Conservation (phyloP, 805 yeast genomes). For the Starmerella apicola region DNA sequence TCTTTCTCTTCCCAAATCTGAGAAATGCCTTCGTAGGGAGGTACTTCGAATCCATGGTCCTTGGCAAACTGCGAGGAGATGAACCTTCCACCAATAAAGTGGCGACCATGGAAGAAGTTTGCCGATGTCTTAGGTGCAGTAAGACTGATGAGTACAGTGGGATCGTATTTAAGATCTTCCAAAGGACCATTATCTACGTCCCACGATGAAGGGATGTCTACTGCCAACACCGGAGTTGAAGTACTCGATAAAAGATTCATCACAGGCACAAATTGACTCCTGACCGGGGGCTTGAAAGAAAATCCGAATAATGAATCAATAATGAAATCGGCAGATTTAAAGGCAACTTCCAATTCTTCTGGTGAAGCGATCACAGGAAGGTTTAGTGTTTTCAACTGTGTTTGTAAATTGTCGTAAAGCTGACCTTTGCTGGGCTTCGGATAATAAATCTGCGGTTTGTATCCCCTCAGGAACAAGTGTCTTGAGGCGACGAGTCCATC, state of each 20-base stretch:
- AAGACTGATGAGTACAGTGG: constrained; percentile 61
- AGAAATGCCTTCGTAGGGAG: constrained; percentile 44
- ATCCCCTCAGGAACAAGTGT: constrained; percentile 72
- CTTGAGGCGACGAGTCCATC: constrained; percentile 95
- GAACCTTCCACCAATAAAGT: constrained; percentile 87
- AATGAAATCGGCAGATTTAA: constrained; percentile 35
- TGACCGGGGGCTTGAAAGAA: constrained; percentile 77
- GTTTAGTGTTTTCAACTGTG: constrained; percentile 55
- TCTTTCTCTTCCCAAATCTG: constrained; percentile 35
- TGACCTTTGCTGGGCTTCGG: constrained; percentile 52
- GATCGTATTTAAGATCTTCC: constrained; percentile 35
- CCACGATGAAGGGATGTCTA: constrained; percentile 96
- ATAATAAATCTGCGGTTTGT: constrained; percentile 61
- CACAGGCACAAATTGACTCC: constrained; percentile 57
- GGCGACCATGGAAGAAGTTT: constrained; percentile 39
- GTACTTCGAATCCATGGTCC: constrained; percentile 59
- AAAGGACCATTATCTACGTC: constrained; percentile 81
- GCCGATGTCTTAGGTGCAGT: constrained; percentile 95
- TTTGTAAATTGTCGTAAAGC: constrained; percentile 49
- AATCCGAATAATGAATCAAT: constrained; percentile 89
- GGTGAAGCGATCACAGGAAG: constrained; percentile 37
- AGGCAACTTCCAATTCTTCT: constrained; percentile 30
- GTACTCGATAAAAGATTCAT: constrained; percentile 32
- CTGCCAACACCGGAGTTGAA: constrained; percentile 52
- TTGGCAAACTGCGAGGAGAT: constrained; percentile 53